phyloP scores from a whole-genome alignment of 1,139 yeast genomes.

The Kodamaea sp. region DNA sequence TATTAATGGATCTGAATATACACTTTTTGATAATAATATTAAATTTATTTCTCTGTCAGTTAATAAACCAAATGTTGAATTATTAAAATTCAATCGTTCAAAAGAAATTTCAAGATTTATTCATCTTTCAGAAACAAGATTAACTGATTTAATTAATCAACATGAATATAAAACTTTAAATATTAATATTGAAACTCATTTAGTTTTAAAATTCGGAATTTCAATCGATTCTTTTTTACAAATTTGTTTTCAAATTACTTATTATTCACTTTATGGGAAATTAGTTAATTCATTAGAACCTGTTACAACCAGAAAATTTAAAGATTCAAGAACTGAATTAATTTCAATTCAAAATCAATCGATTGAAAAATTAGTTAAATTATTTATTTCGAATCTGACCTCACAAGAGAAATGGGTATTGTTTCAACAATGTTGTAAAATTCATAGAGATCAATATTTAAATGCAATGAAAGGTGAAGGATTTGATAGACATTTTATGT shows the following conservation, averaged over 20 bases:
- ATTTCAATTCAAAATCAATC: slow-evolving; percentile 59
- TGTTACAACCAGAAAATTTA: slow-evolving; percentile 64
- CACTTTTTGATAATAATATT: slow-evolving; percentile 49
- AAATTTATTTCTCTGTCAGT: slow-evolving; percentile 37
- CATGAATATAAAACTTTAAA: slow-evolving; percentile 53
- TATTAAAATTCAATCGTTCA: slow-evolving; percentile 50
- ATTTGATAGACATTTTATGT: slow-evolving; percentile 67
- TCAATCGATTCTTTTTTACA: slow-evolving; percentile 68
- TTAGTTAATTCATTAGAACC: slow-evolving; percentile 69
- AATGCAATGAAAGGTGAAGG: slow-evolving; percentile 61
- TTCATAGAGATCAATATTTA: slow-evolving; percentile 47
- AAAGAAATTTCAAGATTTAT: slow-evolving; percentile 45
- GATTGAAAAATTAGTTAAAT: slow-evolving; percentile 53
- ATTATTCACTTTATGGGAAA: slow-evolving; percentile 70
- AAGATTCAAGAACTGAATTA: slow-evolving; percentile 65
- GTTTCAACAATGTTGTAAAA: slow-evolving; percentile 49
- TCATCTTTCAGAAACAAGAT: slow-evolving; percentile 69
- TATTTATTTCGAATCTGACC: slow-evolving; percentile 53
- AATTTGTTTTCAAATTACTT: slow-evolving; percentile 63
- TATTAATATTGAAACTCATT: slow-evolving; percentile 41
- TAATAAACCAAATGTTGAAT: slow-evolving; percentile 40
- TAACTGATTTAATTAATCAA: slow-evolving; percentile 71
- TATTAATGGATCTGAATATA: slow-evolving; percentile 67
- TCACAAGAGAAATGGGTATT: slow-evolving; percentile 47
- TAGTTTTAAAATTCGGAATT: slow-evolving; percentile 49